These are phyloP conservation scores for Pseudisothecium myosuroides DNA, from an alignment of 225 moss, liverwort and hornwort genomes.

Conservation along the genomic window DNA sequence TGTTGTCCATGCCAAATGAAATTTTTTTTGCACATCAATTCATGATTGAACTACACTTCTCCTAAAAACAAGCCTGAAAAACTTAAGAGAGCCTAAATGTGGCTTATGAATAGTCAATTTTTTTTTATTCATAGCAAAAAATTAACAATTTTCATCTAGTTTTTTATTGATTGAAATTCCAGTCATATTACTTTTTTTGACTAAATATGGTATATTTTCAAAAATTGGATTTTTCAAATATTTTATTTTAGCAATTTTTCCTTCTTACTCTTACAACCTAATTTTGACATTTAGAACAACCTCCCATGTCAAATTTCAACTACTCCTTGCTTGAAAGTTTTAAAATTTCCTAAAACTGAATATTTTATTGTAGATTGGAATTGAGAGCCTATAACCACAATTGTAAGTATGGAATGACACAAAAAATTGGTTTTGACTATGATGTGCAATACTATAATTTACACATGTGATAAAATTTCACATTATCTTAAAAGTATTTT, in stretches of 20 bases:
- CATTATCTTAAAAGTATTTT: not conserved
- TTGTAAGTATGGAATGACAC: not conserved
- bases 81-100: not conserved
- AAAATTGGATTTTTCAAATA: not conserved
- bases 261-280: not conserved
- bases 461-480: not conserved
- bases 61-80: accelerated
- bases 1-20: not conserved
- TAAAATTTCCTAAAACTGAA: not conserved
- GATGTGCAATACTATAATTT: not conserved
- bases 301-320: too few species aligned
- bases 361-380: not conserved
- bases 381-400: not conserved
- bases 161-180: not conserved
- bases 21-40: not conserved
- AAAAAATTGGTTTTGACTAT: not conserved
- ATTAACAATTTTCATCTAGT: not conserved
- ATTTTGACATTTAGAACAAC: not conserved
- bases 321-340: accelerated
- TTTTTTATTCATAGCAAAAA: not conserved
- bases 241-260: not conserved
- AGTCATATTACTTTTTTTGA: too few species aligned
- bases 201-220: not conserved
- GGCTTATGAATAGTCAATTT: not conserved
- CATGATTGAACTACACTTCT: not conserved